Base-by-base conservation (phyloP, 1,139 yeast species). In the Schwanniomyces etchellsii region DNA sequence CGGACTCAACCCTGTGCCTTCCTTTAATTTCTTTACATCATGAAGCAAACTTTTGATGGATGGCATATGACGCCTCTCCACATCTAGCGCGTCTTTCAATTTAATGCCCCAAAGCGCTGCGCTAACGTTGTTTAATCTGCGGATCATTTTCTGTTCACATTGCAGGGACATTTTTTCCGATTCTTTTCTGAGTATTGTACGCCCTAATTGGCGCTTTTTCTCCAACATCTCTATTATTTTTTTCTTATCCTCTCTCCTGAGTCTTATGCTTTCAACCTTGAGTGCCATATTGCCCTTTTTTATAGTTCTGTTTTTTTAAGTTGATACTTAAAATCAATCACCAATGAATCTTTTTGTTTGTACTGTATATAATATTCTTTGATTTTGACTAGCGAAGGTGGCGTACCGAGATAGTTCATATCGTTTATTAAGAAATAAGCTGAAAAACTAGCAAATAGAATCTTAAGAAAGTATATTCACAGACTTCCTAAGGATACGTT, bases 1-100 rank as follows among this genome's bases (percentile, higher is more conserved):
- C n/a, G n/a, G n/a, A n/a, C n/a, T n/a, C n/a, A n/a, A n/a, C n/a
- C n/a, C 21, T 7, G n/a, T 18, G n/a, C 9, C 30, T 12, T 20
- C 30, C 23, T 42, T 39, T 33, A 38, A 32, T 27, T 38, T 43
- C 30, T 50, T 46, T 9, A 65, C 45, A 34, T 64, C 70, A n/a
- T 36, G 47, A 23, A 50, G 48, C 35, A 56, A 49, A 16, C 38
- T 52, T 37, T 45, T 49, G 4, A 57, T 37, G 4, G 56, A 48
- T 2, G 70, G 56, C 17, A 50, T 49, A 25, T 60, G 56, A 27
- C 53, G 60, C 27, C 79, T 41, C 38, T 74, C 81, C 4, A 69
- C 52, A 32, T 55, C 55, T 18, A 74, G 45, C 10, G 62, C 60
- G 35, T 65, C 64, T 29, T 51, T 55, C 18, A 67, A 44, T 34